These are phyloP conservation scores for Lactifluus subvellereus DNA, from an alignment of 768 basidiomycete genomes.

Conservation along the genomic window DNA sequence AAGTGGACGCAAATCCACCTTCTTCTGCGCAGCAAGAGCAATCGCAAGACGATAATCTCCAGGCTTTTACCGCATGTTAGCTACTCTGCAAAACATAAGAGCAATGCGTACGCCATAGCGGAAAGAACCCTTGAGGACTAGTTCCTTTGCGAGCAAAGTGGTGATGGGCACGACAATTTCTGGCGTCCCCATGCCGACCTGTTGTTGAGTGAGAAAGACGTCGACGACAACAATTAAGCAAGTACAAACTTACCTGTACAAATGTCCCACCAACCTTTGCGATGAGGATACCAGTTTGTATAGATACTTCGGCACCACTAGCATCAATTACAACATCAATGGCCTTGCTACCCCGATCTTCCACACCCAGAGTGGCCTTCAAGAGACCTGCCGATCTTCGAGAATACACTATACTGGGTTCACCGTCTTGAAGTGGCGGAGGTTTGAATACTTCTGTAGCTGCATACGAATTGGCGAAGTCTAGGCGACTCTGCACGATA, in stretches of 20 bases:
- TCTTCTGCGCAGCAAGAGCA: conserved; percentile 72
- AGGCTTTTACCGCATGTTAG: conserved; percentile 39
- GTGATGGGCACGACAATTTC: conserved; percentile 71
- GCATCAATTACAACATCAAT: conserved; percentile 90
- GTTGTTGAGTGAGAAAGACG: conserved; percentile 29
- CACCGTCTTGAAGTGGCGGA: conserved; percentile 51
- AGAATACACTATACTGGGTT: conserved; percentile 66
- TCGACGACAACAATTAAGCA: background rate
- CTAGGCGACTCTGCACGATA: conserved; percentile 65
- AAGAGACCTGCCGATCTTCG: conserved; percentile 63
- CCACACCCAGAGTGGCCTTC: conserved; percentile 56
- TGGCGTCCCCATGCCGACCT: conserved; percentile 85
- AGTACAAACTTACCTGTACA: conserved; percentile 46
- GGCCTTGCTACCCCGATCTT: conserved; percentile 60
- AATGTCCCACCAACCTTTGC: conserved; percentile 71
- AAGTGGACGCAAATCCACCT: conserved; percentile 80
- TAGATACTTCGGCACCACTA: conserved; percentile 87
- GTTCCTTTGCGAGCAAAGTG: conserved; percentile 66
- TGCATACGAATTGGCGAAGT: conserved; percentile 81
- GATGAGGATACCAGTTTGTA: conserved; percentile 77
- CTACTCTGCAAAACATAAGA: background rate
- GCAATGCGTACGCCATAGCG: conserved; percentile 61
- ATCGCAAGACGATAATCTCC: conserved; percentile 86
- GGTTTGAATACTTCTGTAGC: conserved; percentile 75
- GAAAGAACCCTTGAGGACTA: conserved; percentile 87